A percentile compares a stretch with the other conserved stretches of the same genome.
These are phyloP conservation scores for Furcasterigmium furcatum DNA, from an alignment of 2,329 filamentous ascomycete species.

Conservation along the genomic window DNA sequence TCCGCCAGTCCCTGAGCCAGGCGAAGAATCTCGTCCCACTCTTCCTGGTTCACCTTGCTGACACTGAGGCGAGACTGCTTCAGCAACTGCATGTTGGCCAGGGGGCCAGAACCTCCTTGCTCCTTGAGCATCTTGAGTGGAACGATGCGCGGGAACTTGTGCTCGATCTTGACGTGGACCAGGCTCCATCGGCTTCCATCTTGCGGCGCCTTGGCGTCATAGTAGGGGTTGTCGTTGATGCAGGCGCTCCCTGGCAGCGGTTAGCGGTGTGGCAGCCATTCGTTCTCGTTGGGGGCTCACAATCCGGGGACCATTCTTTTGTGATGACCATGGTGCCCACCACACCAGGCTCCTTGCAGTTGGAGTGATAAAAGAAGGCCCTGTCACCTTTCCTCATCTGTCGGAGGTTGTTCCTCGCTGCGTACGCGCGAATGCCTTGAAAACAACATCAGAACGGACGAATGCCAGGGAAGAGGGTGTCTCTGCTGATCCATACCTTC, in stretches of 20 bases:
- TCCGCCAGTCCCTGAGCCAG: slow-evolving; percentile 9
- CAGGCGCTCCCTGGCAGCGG: slow-evolving; percentile 9
- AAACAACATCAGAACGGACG: not conserved
- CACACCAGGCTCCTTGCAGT: slow-evolving; percentile 85
- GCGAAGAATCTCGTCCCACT: slow-evolving; percentile 49
- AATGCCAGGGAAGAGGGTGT: not conserved
- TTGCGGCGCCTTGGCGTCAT: slow-evolving; percentile 68
- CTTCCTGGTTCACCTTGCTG: slow-evolving; percentile 57
- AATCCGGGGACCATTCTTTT: slow-evolving; percentile 75
- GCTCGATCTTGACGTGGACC: slow-evolving; percentile 83
- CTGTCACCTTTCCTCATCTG: slow-evolving; percentile 89
- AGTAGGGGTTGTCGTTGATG: slow-evolving; percentile 64
- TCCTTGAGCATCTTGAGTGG: slow-evolving; percentile 70
- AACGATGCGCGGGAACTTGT: slow-evolving; percentile 64
- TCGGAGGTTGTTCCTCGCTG: slow-evolving; percentile 82
- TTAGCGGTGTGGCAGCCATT: not conserved
- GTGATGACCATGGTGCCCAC: slow-evolving; percentile 89
- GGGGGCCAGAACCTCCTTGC: slow-evolving; percentile 56
- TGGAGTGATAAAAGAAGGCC: slow-evolving; percentile 97
- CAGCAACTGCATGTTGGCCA: slow-evolving; percentile 79
- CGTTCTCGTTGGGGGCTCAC: slow-evolving; percentile 40
- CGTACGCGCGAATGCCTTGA: slow-evolving; percentile 11
- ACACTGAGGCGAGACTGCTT: slow-evolving; percentile 83
- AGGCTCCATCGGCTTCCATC: slow-evolving; percentile 69
- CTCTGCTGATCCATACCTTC: slow-evolving; percentile 61